These are phyloP conservation scores for Tricholomella constricta DNA, from an alignment of 768 basidiomycete genomes.

Conservation along the genomic window DNA sequence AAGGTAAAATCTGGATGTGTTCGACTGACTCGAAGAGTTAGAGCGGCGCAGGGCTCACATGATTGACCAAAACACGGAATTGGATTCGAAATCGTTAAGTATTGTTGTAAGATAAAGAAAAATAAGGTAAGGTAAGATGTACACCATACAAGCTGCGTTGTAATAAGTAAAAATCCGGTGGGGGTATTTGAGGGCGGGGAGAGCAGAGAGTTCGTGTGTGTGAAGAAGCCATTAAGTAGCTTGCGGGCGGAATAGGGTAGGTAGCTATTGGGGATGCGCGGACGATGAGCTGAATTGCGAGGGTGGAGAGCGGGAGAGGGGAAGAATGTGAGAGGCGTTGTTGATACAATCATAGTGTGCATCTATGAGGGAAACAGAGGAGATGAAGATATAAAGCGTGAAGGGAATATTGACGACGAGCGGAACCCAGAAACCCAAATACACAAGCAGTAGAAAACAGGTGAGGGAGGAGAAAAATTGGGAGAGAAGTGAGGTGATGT, in stretches of 20 bases:
- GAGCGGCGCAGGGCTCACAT: too few relatives aligned
- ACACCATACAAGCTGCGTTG: slow-evolving; percentile 5
- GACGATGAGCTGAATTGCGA: background rate
- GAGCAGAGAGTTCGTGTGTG: too few relatives aligned
- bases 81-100: background rate
- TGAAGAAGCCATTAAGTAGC: background rate
- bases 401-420: background rate
- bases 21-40: too few relatives aligned
- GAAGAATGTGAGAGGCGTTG: slow-evolving; percentile 1
- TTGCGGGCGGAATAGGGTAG: background rate
- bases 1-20: too few relatives aligned
- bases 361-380: slow-evolving; percentile 8
- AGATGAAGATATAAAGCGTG: too few relatives aligned
- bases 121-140: slow-evolving; percentile 1
- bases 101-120: background rate
- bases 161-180: slow-evolving; percentile 5
- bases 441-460: slow-evolving; percentile 3
- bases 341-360: slow-evolving; percentile 18
- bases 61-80: too few relatives aligned
- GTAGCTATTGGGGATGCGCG: background rate
- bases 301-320: background rate
- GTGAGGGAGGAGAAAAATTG: background rate
- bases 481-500: background rate
- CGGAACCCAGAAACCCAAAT: slow-evolving; percentile 2
- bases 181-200: background rate